Evolutionary conservation across 352 stramenopile species (phyloP), one percentile per base, ranked within the genome.

Genomic region (Thalassiosira hispida): DNA sequence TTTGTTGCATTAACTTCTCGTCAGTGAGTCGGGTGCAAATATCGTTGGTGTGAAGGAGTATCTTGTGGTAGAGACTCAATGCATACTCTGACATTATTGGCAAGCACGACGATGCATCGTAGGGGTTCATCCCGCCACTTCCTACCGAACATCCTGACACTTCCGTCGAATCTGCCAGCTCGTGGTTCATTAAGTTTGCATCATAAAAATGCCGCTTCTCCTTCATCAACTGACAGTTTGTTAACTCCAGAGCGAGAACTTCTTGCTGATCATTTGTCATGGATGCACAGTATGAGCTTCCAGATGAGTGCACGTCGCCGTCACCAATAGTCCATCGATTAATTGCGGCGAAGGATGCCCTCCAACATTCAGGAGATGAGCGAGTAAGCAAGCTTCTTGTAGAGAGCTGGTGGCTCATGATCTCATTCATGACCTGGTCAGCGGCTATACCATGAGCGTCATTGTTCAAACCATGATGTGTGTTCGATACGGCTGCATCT

Each of bases 331-430:
- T 42, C 46, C 51, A 79, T 73, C 47, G 33, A 44, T 65, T 53
- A 5, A 76, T 65, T 49, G 59, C 40, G 40, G 67, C 55, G 49
- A 79, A 64, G 22, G 75, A 79, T 52, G 51, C 27, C 59, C 38
- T 73, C 73, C 67, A 80, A 60, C 72, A 83, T 76, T 80, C 29
- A 9, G 72, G 59, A 65, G 67, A 79, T 29, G 73, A 66, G 23
- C 35, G 55, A 22, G 61, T 35, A 22, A 75, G 47, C 12, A 42
- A 31, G 2, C 35, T 61, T 40, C 22, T 56, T 22, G 70, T 56
- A 14, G 72, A 77, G 3, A 69, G 6, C 9, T 47, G 53, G 53
- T 66, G 73, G 27, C 57, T 75, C 12, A 20, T 51, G 55, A 57
- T 65, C 52, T 73, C 53, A n/a, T 71, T 51, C 25, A 77, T 49